phyloP scores from a whole-genome alignment of 228 moss, liverwort and hornwort species.

The Sphagnum magellanicum region DNA sequence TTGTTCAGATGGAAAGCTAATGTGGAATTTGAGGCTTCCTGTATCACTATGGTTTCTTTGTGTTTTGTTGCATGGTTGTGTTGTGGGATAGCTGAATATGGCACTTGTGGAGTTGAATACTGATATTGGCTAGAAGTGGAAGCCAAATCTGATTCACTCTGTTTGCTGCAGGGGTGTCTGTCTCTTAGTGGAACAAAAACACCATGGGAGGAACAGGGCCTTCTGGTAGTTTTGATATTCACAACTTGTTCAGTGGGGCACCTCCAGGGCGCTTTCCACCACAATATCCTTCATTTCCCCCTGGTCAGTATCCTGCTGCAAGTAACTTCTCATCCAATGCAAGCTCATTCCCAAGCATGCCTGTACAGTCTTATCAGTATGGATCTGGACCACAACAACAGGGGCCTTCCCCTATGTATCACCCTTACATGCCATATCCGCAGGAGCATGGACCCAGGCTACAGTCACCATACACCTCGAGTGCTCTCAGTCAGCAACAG shows the following conservation, averaged over 20 bases:
- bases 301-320: conserved; percentile 32
- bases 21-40: too few relatives aligned
- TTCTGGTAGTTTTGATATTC: conserved; percentile 68
- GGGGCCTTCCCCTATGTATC: conserved; percentile 59
- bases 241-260: conserved; percentile 56
- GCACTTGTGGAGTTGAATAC: too few relatives aligned
- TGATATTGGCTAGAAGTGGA: too few relatives aligned
- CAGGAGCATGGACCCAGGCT: conserved; percentile 54
- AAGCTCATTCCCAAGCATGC: conserved; percentile 48
- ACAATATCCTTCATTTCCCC: conserved; percentile 33
- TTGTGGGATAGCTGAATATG: too few relatives aligned
- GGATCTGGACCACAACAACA: conserved; percentile 28
- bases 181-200: background rate
- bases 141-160: too few relatives aligned
- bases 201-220: conserved; percentile 81
- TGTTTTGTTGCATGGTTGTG: too few relatives aligned
- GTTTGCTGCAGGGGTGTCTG: too few relatives aligned
- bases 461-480: conserved; percentile 60
- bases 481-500: conserved; percentile 48
- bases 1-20: too few relatives aligned
- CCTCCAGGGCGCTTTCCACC: conserved; percentile 61
- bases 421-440: conserved; percentile 66
- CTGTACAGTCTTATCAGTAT: conserved; percentile 59
- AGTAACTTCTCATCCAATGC: conserved; percentile 41
- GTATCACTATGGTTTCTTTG: too few relatives aligned